phyloP scores from a whole-genome alignment of 805 yeast species.

The Schwanniomyces polymorphus region DNA sequence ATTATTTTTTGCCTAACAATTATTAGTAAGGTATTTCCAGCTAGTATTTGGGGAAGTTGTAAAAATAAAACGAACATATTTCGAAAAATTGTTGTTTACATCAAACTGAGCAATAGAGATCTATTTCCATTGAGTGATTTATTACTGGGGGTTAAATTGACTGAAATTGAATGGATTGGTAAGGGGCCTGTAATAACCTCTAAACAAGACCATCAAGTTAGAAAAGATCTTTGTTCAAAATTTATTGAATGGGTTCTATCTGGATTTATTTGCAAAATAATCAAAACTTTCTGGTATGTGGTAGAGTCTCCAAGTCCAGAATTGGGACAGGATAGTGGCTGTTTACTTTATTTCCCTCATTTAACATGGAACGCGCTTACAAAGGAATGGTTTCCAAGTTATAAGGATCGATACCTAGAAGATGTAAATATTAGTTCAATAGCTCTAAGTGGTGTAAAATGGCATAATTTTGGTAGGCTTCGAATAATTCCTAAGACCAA shows the following conservation, averaged over 20 bases:
- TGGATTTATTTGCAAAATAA: conserved; percentile 43
- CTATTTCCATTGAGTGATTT: conserved; percentile 29
- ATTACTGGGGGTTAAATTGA: conserved; percentile 34
- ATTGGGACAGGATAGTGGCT: conserved; percentile 4
- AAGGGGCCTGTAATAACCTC: conserved; percentile 23
- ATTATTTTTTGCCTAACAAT: conserved; percentile 42
- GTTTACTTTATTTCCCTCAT: conserved; percentile 55
- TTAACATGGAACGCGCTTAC: conserved; percentile 53
- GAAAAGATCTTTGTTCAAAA: conserved; percentile 32
- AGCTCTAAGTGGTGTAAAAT: background rate
- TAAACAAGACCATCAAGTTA: conserved; percentile 41
- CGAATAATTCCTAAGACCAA: conserved; percentile 60
- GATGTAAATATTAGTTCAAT: background rate
- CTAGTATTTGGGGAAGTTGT: conserved; percentile 50
- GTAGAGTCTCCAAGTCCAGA: conserved; percentile 42
- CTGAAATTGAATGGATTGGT: conserved; percentile 58
- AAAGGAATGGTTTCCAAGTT: conserved; percentile 40
- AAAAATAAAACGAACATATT: conserved; percentile 46
- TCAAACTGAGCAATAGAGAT: conserved; percentile 40
- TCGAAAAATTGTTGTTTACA: conserved; percentile 30
- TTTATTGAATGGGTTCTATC: conserved; percentile 63
- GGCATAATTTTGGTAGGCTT: conserved; percentile 34
- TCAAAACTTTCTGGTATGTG: conserved; percentile 62
- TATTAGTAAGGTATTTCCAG: conserved; percentile 51
- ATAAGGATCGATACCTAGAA: conserved; percentile 38